Percentiles rank a stretch among this genome's conserved stretches.
Evolutionary conservation across 345 rosid genomes (phyloP).

Genomic region (Rhizophora mangle): DNA sequence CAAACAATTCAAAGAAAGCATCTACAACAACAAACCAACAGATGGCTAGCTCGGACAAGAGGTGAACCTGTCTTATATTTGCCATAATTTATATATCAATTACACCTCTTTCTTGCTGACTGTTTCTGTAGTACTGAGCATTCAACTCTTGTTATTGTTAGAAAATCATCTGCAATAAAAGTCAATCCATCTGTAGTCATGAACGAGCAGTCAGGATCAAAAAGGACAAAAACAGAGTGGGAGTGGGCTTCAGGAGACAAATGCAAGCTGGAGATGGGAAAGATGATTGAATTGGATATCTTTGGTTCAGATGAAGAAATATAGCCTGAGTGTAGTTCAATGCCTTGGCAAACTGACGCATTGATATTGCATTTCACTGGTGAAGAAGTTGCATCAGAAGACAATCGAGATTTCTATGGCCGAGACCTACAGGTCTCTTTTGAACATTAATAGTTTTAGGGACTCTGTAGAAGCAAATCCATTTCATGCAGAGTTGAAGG

Average conservation of each 20-base stretch:
- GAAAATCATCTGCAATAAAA: slow-evolving; percentile 48
- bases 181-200: slow-evolving; percentile 22
- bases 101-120: not conserved
- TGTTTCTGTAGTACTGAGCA: slow-evolving; percentile 13
- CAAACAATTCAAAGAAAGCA: slow-evolving; percentile 36
- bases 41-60: slow-evolving; percentile 37
- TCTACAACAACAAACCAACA: slow-evolving; percentile 21
- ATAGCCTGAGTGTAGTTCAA: slow-evolving; percentile 12
- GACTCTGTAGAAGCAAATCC: not conserved
- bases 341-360: not conserved
- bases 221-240: slow-evolving; percentile 44
- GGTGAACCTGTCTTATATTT: slow-evolving; percentile 36
- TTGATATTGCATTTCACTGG: not conserved
- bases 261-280: slow-evolving; percentile 31
- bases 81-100: slow-evolving; percentile 1
- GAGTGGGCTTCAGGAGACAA: slow-evolving; percentile 26
- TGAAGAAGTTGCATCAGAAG: not conserved
- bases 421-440: not conserved
- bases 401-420: not conserved
- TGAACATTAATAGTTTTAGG: not conserved
- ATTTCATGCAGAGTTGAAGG: not conserved
- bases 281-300: slow-evolving; percentile 64
- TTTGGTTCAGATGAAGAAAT: slow-evolving; percentile 69
- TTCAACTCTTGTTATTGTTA: slow-evolving; percentile 27
- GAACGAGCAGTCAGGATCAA: slow-evolving; percentile 32